These are phyloP conservation scores for Biscogniauxia marginata DNA, from an alignment of 2,329 filamentous ascomycete species.

Conservation along the genomic window DNA sequence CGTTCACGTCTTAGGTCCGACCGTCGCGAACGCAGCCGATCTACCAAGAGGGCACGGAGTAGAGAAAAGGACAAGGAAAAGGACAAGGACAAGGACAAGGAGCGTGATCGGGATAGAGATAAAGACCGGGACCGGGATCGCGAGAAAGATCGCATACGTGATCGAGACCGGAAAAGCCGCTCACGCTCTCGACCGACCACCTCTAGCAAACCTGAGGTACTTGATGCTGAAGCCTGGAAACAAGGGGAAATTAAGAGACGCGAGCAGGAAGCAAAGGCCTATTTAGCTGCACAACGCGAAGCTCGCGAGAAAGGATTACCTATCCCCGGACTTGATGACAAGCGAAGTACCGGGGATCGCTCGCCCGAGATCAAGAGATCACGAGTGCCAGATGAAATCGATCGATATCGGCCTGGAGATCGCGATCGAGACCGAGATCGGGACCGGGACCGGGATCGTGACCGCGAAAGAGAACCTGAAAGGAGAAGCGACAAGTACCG, in stretches of 20 bases:
- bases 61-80: conserved; percentile 20
- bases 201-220: conserved; percentile 44
- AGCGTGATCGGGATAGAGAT: conserved; percentile 19
- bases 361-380: conserved; percentile 41
- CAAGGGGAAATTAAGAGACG: conserved; percentile 60
- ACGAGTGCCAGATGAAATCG: conserved; percentile 41
- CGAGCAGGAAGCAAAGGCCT: conserved; percentile 63
- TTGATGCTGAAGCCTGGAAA: conserved; percentile 53
- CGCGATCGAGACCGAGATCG: conserved; percentile 33
- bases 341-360: conserved; percentile 42
- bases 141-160: conserved; percentile 22
- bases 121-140: conserved; percentile 20
- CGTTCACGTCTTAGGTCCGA: conserved; percentile 24
- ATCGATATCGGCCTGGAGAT: conserved; percentile 47
- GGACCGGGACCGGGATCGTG: conserved; percentile 19
- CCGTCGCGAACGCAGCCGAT: conserved; percentile 23
- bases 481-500: conserved; percentile 1
- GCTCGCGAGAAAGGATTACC: conserved; percentile 59
- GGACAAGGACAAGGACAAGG: conserved; percentile 15
- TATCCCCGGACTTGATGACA: conserved; percentile 57
- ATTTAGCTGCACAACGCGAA: conserved; percentile 60
- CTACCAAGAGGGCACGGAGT: conserved; percentile 21
- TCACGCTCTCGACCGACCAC: conserved; percentile 43
- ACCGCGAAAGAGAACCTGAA: conserved; percentile 10
- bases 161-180: conserved; percentile 40